Evolutionary conservation across 441 rosid genomes (phyloP), one percentile per base, ranked within the genome.

Genomic region (Syzygium syzygioides): DNA sequence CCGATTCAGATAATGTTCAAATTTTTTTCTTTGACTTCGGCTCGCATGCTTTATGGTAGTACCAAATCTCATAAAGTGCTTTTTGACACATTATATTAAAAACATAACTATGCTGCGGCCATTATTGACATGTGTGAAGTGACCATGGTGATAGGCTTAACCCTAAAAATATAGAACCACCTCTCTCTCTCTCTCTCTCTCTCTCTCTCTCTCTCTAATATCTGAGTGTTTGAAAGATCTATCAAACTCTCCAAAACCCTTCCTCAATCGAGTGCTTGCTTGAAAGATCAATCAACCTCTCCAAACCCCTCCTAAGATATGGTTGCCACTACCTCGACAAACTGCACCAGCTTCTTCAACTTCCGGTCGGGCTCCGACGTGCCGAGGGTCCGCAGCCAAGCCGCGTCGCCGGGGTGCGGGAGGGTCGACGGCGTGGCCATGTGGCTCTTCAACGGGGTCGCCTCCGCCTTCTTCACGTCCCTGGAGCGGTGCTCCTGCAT

Each of bases 401-500:
- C 86, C 93, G 91, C 9, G 90, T 34, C 86, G 93, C 62, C 93
- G 17, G 93, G 91, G 9, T 93, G 94, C 50, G 93, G 95, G 9
- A 92, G 94, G 93, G 91, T 94, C n/a, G 95, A 95, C 71, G 95
- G 96, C 55, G 93, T 95, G 54, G 96, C 95, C 8, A 93, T 92
- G 90, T 95, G 97, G 97, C 87, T 95, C 89, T 89, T 94, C 83
- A 93, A 94, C 57, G 95, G 97, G 0, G 92, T 95, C 14, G 91
- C 96, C 4, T 56, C 92, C 20, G 96, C 96, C 1, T 95, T 95
- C 85, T 95, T 95, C 28, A 94, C 95, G 32, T 95, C 97, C 56
- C 60, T 95, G 8, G 95, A 95, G 45, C 92, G 95, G 34, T 95
- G 96, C 55, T 95, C 95, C 37, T 95, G 97, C 93, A 92, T 95